Conservation (phyloP, 164 flowering plant genomes). For the Aristolochia californica region DNA sequence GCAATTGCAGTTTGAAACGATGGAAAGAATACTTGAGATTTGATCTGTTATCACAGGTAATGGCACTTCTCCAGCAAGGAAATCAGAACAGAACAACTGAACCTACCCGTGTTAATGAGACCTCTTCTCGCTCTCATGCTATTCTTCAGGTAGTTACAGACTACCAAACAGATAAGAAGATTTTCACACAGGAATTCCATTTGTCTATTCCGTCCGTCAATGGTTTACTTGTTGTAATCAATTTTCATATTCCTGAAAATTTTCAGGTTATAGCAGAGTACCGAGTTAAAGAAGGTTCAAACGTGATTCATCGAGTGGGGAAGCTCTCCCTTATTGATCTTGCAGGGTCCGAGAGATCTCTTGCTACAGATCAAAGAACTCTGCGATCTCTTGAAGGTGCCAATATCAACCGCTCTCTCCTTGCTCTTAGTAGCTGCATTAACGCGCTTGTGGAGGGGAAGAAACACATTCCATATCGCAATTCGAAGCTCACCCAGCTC, state of each 20-base stretch:
- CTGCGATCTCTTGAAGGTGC: conserved; percentile 87
- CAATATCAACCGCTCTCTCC: conserved; percentile 85
- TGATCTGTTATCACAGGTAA: conserved; percentile 40
- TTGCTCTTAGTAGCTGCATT: conserved; percentile 93
- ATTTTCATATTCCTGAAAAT: neutral
- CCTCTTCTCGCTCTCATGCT: conserved; percentile 93
- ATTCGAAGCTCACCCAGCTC: conserved; percentile 92
- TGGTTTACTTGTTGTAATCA: neutral
- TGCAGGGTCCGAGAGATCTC: conserved; percentile 95
- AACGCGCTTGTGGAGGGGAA: conserved; percentile 96
- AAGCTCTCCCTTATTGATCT: conserved; percentile 88
- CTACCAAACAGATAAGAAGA: neutral
- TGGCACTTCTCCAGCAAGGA: conserved; percentile 85
- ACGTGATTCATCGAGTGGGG: conserved; percentile 53
- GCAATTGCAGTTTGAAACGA: neutral
- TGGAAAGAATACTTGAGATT: neutral
- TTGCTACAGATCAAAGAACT: conserved; percentile 92
- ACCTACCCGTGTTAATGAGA: conserved; percentile 89
- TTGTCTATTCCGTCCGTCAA: neutral
- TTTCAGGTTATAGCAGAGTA: conserved; percentile 74
- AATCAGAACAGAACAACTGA: conserved; percentile 86
- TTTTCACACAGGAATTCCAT: neutral
- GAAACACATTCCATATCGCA: conserved; percentile 82
- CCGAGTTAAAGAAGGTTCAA: conserved; percentile 48
- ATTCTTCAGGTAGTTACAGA: conserved; percentile 63